phyloP scores from a whole-genome alignment of 2,329 filamentous ascomycete genomes.

The Ilyonectria mors-panacis region DNA sequence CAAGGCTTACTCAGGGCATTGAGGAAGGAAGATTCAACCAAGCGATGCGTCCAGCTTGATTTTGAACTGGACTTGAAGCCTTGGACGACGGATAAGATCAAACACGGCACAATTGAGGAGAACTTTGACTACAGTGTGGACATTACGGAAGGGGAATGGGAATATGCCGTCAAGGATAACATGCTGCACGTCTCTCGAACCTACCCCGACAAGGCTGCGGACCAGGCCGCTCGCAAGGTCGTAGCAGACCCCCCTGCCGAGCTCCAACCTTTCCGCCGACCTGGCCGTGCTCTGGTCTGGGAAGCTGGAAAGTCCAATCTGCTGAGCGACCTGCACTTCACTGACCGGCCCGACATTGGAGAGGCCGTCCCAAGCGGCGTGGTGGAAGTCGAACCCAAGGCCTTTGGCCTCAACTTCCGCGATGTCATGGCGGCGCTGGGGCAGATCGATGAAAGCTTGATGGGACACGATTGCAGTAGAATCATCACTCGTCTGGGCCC shows the following conservation, averaged over 20 bases:
- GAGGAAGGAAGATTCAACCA: background rate
- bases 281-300: background rate
- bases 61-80: background rate
- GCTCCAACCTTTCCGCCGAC: background rate
- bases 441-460: slow-evolving; percentile 38
- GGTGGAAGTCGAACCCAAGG: slow-evolving; percentile 14
- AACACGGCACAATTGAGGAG: background rate
- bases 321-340: slow-evolving; percentile 16
- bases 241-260: background rate
- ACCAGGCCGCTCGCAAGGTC: background rate
- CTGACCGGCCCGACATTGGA: background rate
- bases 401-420: slow-evolving; percentile 24
- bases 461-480: slow-evolving; percentile 41
- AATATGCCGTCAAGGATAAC: background rate
- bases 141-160: background rate
- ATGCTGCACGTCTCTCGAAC: background rate
- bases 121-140: background rate
- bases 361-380: slow-evolving; percentile 1
- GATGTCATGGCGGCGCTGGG: slow-evolving; percentile 45
- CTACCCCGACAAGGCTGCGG: background rate
- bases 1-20: background rate
- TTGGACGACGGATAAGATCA: background rate
- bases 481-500: slow-evolving; percentile 13
- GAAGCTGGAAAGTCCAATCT: background rate
- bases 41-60: slow-evolving; percentile 4